Base-by-base conservation (phyloP, 2,329 filamentous ascomycete species). In the Alternaria metachromatica region DNA sequence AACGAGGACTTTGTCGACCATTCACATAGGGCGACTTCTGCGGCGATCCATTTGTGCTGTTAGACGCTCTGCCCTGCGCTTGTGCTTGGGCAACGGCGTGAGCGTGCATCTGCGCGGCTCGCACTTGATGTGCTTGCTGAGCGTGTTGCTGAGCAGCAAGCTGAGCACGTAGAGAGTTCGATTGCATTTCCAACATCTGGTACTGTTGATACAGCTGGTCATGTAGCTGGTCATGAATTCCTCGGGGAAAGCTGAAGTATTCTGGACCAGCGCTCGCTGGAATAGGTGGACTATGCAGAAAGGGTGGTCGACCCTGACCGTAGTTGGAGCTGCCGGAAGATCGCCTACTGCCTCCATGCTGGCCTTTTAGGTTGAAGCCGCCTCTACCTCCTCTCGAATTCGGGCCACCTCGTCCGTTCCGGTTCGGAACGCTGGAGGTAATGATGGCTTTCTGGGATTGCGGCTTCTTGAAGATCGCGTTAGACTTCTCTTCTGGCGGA, bases 401-500 rank as follows among this genome's bases (percentile, higher is more conserved):
- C 20, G 71, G 68, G 12, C 82, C 81, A 58, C 82, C 82, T 44
- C 83, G 83, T 26, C 84, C 81, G 62, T 84, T 82, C 23, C 86
- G 82, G 12, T 82, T 82, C 7, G 82, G 83, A n/a, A 80, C 79
- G 63, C 82, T 85, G 15, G 81, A 76, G 5, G 82, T 82, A 26
- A 90, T 80, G 7, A 86, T 85, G 7, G 87, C 85, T 70, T 88
- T 87, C 15, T 84, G 79, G 7, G 87, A 85, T 66, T 74, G 72
- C 7, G 78, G 80, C 62, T 84, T 84, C 73, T 88, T 86, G 78
- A 87, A 89, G 26, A 82, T 80, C 4, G 72, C 62, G 23, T 80
- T 80, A 65, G 86, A 84, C 73, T 96, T 94, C 77, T 96, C 76
- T 57, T 79, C 92, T 59, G 92, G 91, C 5, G 96, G 96, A 72